Base-by-base conservation (phyloP, 805 yeast genomes). In the Metschnikowia reukaufii region DNA sequence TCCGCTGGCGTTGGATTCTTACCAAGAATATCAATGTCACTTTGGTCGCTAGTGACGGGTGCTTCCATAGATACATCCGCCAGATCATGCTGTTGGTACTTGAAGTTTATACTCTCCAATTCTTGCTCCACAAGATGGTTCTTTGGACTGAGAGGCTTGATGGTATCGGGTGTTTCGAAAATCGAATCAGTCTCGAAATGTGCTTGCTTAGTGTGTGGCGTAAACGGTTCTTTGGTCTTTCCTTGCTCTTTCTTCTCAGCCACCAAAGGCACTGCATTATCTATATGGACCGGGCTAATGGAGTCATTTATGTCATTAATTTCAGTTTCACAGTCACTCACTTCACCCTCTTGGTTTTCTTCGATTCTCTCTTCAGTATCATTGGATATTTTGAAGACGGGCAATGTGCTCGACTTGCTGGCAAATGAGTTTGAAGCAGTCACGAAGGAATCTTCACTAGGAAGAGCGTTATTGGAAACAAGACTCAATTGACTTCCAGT, bases 141-240 rank as follows among this genome's bases (percentile, higher is more conserved):
- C 45, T 66, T 65, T 3, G 72, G 73, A 30, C 66, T 61, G 50
- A 68, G 62, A 2, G 73, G 73, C 48, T 56, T 59, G 42, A 61
- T 64, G 6, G 60, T 52, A 18, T 54, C 58, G 1, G 57, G 60
- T 2, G 58, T 54, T 9, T 48, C 49, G 33, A 17, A 39, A 9
- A 36, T 36, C 15, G 21, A 23, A 4, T 41, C 42, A 7, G 42
- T 37, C 17, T 44, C 42, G 18, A 43, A 42, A 15, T 39, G 37
- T 2, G 44, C 6, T 7, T 25, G 33, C 32, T 36, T 45, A 12
- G 44, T 18, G 10, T 25, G 36, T 5, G 55, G 56, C 6, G 56
- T 52, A 31, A 37, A 21, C 1, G 55, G 55, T 15, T 35, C 54
- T 2, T 20, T 21, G 32, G 10, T 12, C 3, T 16, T 32, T 21